Conservation (phyloP, 2,329 filamentous ascomycete species). For the Phyllosticta paracitricarpa region DNA sequence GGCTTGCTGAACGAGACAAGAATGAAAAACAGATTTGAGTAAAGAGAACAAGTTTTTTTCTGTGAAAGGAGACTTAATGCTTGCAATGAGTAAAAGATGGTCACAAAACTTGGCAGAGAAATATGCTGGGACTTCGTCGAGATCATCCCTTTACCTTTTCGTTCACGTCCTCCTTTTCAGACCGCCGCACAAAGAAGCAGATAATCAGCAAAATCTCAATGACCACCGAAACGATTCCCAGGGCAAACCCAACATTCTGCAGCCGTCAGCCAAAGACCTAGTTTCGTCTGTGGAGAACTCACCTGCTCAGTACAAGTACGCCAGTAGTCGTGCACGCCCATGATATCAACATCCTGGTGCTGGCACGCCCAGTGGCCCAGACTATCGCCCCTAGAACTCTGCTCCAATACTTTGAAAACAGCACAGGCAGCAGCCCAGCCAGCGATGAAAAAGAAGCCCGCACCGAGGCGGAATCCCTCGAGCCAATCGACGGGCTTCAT, state of each 20-base stretch:
- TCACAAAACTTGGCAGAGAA: not conserved
- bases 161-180: not conserved
- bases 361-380: slow-evolving; percentile 1
- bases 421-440: slow-evolving; percentile 15
- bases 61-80: too few species aligned
- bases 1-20: too few species aligned
- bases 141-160: not conserved
- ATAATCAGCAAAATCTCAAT: slow-evolving; percentile 2
- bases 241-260: slow-evolving; percentile 1
- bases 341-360: not conserved
- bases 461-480: slow-evolving; percentile 9
- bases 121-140: too few species aligned
- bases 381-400: not conserved
- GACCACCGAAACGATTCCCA: not conserved
- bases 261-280: not conserved
- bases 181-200: not conserved
- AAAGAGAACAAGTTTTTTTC: too few species aligned
- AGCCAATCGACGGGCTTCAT: slow-evolving; percentile 12
- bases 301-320: slow-evolving; percentile 12
- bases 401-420: slow-evolving; percentile 15
- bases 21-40: too few species aligned
- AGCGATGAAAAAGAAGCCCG: slow-evolving; percentile 15
- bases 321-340: not conserved
- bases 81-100: too few species aligned
- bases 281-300: not conserved